Evolutionary conservation across 192 early-diverging fungal genomes (phyloP), one percentile per base, ranked within the genome.

Genomic region (Backusella luteola): DNA sequence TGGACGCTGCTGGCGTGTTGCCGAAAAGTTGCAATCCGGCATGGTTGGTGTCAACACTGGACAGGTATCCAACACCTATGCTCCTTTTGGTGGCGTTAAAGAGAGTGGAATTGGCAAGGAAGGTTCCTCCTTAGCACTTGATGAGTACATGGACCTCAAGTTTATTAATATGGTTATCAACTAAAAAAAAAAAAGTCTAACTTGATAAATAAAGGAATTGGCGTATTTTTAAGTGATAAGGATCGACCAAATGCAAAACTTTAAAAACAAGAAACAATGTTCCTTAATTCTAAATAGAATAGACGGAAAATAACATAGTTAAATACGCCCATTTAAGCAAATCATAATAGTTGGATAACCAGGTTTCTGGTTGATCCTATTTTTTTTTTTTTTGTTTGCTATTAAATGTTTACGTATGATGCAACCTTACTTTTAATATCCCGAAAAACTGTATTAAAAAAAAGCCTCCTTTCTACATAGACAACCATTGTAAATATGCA

Each of bases 11-110:
- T 93, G 90, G 87, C 89, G 94, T 12, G 92, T 98, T 6, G 89
- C 94, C 1, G 94, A 97, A 76, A 81, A 83, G 9, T 73, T 98
- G 49, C 90, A 96, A 73, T 87, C 91, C 5, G 96, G 96, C 44
- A 97, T 97, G 91, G 93, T 97, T n/a, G 95, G 95, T 26, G 87
- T 94, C 35, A 98, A 98, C 78, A 90, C 91, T 2, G 90, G 90
- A n/a, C 70, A 75, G 0, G 83, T 94, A 42, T 86, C 87, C 26
- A 81, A 41, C 49, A 75, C 75, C 23, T 81, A 87, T 66, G 85
- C 87, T 21, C 93, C 93, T 5, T 94, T 94, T 80, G 93, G 93
- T 59, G 93, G 93, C n/a, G 85, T 91, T 73, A 94, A 94, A 79
- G 87, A 92, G 66, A 87, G 85, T 6, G 93, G 93, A 1, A 34